phyloP scores from a whole-genome alignment of 83 land plant genomes.

The Larix sibirica region DNA sequence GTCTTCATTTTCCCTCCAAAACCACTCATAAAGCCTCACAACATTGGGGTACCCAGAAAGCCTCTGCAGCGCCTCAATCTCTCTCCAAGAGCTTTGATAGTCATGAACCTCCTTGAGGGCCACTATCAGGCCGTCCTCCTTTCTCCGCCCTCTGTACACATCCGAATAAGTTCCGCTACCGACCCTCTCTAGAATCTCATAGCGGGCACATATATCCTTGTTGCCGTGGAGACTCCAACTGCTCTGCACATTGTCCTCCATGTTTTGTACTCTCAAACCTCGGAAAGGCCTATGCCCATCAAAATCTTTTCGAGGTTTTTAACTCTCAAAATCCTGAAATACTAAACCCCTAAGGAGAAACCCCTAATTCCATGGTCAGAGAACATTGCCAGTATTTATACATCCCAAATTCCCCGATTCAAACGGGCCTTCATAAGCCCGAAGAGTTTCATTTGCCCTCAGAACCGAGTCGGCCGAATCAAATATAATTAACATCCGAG shows the following conservation, averaged over 20 bases:
- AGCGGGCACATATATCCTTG: constrained; percentile 55
- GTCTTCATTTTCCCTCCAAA: constrained; percentile 48
- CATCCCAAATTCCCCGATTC: no score
- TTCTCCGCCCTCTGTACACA: constrained; percentile 70
- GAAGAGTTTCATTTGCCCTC: no score
- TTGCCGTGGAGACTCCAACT: constrained; percentile 85
- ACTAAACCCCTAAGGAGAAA: no score
- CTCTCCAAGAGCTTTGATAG: constrained; percentile 71
- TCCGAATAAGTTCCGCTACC: constrained; percentile 93
- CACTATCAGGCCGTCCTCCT: constrained; percentile 63
- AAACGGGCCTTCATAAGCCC: no score
- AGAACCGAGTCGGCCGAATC: no score
- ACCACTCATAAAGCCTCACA: constrained; percentile 72
- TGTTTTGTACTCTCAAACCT: neutral
- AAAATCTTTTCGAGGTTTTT: neutral
- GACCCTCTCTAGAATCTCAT: constrained; percentile 70
- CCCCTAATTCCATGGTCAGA: no score
- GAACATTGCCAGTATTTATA: no score
- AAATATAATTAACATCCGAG: no score
- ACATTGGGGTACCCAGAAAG: constrained; percentile 60
- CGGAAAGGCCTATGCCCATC: neutral
- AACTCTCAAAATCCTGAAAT: no score
- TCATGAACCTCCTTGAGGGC: constrained; percentile 96
- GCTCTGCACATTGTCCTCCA: constrained; percentile 13
- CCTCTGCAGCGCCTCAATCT: constrained; percentile 74